These are phyloP conservation scores for Lentinula raphanica DNA, from an alignment of 768 basidiomycete genomes.

Conservation along the genomic window DNA sequence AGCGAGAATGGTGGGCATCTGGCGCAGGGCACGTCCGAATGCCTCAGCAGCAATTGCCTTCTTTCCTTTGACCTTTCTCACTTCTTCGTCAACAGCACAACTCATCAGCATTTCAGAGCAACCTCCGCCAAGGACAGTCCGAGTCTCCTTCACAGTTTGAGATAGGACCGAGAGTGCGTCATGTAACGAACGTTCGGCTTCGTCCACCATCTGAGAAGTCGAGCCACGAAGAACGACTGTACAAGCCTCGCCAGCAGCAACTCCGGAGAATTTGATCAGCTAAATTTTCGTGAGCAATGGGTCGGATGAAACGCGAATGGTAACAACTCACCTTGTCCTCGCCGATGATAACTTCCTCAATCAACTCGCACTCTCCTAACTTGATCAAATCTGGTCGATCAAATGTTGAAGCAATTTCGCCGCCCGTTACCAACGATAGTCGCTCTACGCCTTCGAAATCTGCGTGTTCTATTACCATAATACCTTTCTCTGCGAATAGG, in stretches of 20 bases:
- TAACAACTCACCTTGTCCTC: constrained; percentile 79
- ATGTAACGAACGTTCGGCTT: constrained; percentile 95
- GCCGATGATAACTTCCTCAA: constrained; percentile 99
- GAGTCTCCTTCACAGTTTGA: constrained; percentile 96
- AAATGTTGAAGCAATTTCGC: constrained; percentile 95
- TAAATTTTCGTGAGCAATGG: constrained; percentile 29
- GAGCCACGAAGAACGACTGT: constrained; percentile 97
- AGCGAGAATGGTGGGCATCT: constrained; percentile 94
- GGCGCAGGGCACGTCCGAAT: constrained; percentile 81
- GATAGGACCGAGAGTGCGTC: constrained; percentile 96
- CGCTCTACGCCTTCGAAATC: constrained; percentile 99
- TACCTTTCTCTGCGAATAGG: constrained; percentile 88
- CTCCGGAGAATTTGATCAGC: constrained; percentile 99
- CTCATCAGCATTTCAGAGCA: constrained; percentile 99
- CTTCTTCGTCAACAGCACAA: constrained; percentile 87
- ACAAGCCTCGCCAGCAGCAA: constrained; percentile 95
- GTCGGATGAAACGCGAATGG: not conserved
- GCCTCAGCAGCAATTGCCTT: constrained; percentile 92
- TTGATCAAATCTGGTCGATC: constrained; percentile 85
- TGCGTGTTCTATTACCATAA: constrained; percentile 95
- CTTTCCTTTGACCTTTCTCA: constrained; percentile 83
- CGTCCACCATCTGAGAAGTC: constrained; percentile 98
- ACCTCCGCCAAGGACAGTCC: constrained; percentile 91
- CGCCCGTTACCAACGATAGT: constrained; percentile 91
- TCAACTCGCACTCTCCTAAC: constrained; percentile 87